Conservation (phyloP, 2,329 filamentous ascomycete species). For the Mycocentrospora acerina region DNA sequence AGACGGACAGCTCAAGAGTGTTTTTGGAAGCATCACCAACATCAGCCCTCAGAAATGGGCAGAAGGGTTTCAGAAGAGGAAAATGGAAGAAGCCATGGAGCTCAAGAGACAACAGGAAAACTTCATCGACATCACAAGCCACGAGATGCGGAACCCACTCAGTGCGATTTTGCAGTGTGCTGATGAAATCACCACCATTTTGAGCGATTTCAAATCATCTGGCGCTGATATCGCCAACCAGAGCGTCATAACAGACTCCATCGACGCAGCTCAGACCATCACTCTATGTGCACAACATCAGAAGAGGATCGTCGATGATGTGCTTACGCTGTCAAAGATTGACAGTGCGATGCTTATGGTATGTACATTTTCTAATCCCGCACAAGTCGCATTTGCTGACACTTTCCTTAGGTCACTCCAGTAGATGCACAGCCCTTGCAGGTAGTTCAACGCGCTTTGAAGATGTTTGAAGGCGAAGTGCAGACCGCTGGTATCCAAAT, state of each 20-base stretch:
- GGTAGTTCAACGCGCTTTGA: constrained; percentile 67
- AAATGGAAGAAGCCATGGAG: constrained; percentile 78
- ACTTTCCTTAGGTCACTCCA: constrained; percentile 56
- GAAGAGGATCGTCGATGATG: constrained; percentile 58
- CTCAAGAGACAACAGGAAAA: constrained; percentile 79
- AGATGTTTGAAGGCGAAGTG: constrained; percentile 77
- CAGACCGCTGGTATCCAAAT: constrained; percentile 69
- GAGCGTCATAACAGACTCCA: constrained; percentile 59
- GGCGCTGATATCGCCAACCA: constrained; percentile 49
- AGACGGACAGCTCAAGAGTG: constrained; percentile 67
- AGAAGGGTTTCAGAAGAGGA: constrained; percentile 74
- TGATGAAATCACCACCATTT: constrained; percentile 66
- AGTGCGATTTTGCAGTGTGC: constrained; percentile 75
- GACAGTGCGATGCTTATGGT: constrained; percentile 71
- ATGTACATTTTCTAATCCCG: background rate
- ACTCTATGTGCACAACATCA: constrained; percentile 77
- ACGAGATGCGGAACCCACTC: constrained; percentile 76
- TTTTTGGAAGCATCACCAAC: constrained; percentile 81
- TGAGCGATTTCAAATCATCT: constrained; percentile 47
- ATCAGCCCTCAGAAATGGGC: constrained; percentile 86
- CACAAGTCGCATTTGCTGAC: constrained; percentile 2
- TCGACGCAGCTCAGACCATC: constrained; percentile 77
- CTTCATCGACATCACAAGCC: constrained; percentile 77
- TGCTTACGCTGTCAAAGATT: constrained; percentile 57
- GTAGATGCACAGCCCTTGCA: constrained; percentile 67